Evolutionary conservation across 805 yeast genomes (phyloP).

Genomic region (Ogataea polymorpha): DNA sequence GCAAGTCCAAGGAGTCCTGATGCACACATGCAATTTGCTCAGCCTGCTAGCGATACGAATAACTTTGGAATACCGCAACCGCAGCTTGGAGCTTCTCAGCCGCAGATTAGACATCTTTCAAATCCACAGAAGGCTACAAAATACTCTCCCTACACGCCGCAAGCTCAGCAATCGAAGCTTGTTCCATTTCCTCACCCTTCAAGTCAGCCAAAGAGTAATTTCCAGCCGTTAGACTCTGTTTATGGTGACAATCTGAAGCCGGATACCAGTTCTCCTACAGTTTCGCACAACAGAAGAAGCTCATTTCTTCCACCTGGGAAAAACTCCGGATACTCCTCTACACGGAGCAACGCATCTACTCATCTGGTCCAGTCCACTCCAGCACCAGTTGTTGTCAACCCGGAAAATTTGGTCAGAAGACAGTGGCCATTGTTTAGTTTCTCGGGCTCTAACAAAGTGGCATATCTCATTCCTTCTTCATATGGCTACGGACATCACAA

Average conservation of each 20-base stretch:
- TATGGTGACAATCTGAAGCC: slow-evolving; percentile 20
- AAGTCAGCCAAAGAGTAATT: slow-evolving; percentile 1
- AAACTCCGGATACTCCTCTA: background rate
- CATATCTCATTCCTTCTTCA: slow-evolving; percentile 43
- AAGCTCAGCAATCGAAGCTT: slow-evolving; percentile 1
- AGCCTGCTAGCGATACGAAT: background rate
- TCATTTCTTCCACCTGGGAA: slow-evolving; percentile 17
- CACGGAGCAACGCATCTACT: background rate
- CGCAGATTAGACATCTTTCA: slow-evolving; percentile 1
- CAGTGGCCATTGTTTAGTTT: slow-evolving; percentile 80
- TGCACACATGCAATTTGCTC: background rate
- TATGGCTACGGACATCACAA: slow-evolving; percentile 34
- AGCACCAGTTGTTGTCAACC: slow-evolving; percentile 42
- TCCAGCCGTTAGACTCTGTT: slow-evolving; percentile 18
- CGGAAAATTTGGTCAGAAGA: slow-evolving; percentile 50
- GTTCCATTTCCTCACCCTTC: slow-evolving; percentile 6
- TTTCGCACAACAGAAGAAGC: slow-evolving; percentile 13
- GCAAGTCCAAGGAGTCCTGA: slow-evolving; percentile 12
- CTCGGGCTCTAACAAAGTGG: slow-evolving; percentile 45
- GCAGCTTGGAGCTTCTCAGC: slow-evolving; percentile 1
- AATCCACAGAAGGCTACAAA: slow-evolving; percentile 7
- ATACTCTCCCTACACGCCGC: slow-evolving; percentile 20
- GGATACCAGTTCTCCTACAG: slow-evolving; percentile 15
- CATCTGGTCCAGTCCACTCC: slow-evolving; percentile 25
- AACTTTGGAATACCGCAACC: background rate